These are phyloP conservation scores for Leishmania mexicana DNA, from an alignment of 208 protist species.

Conservation along the genomic window DNA sequence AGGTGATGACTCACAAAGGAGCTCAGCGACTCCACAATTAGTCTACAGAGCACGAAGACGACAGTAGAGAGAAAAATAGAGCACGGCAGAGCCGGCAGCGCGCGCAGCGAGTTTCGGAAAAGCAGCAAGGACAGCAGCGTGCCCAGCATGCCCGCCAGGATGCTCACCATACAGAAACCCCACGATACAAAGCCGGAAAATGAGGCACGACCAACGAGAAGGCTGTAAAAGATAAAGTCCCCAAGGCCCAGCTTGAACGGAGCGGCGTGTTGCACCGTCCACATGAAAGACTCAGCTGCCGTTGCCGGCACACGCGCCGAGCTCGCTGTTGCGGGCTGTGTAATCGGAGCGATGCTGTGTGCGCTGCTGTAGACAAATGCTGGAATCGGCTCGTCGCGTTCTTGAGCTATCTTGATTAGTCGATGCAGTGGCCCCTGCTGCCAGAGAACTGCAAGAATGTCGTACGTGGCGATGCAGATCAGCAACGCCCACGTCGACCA, in stretches of 20 bases:
- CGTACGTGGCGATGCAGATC: conserved; percentile 77
- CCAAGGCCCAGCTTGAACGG: conserved; percentile 86
- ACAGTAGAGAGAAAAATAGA: conserved; percentile 66
- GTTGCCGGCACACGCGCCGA: not conserved
- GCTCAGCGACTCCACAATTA: conserved; percentile 30
- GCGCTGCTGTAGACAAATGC: conserved; percentile 83
- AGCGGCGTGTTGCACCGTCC: conserved; percentile 6
- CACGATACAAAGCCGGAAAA: conserved; percentile 55
- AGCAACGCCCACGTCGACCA: conserved; percentile 89
- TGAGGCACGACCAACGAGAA: conserved; percentile 70
- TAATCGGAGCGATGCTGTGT: conserved; percentile 7
- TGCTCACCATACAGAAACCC: conserved; percentile 53
- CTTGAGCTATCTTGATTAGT: conserved; percentile 62
- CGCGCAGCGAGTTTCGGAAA: conserved; percentile 38
- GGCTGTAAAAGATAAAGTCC: conserved; percentile 91
- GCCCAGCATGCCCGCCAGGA: conserved; percentile 67
- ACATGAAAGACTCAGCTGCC: conserved; percentile 8
- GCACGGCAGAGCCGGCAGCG: conserved; percentile 83
- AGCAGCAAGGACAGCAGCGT: conserved; percentile 69
- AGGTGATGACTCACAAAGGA: conserved; percentile 19
- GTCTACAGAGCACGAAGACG: conserved; percentile 50
- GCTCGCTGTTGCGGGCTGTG: not conserved
- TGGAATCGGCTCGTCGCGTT: conserved; percentile 75
- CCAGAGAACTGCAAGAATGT: conserved; percentile 84
- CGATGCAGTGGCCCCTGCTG: conserved; percentile 75